phyloP scores from a whole-genome alignment of 306 rosid species.

The Sesbania bispinosa region DNA sequence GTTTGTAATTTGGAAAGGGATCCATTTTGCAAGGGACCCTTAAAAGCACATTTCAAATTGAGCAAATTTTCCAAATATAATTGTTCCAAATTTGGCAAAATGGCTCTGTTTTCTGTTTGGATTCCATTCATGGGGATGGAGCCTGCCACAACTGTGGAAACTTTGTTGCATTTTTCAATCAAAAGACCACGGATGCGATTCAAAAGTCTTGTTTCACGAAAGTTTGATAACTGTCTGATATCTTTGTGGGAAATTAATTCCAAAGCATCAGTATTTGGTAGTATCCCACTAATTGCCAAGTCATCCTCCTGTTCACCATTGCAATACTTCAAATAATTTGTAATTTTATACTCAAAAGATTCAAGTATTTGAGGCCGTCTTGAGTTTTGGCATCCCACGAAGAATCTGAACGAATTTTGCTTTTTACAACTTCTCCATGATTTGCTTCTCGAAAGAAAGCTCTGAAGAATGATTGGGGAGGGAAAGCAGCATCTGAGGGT shows the following conservation, averaged over 20 bases:
- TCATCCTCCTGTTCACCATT: not conserved
- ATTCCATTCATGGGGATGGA: not conserved
- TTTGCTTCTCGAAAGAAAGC: not conserved
- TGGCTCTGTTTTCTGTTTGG: not conserved
- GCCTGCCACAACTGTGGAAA: not conserved
- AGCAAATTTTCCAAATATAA: conserved; percentile 15
- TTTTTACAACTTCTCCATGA: not conserved
- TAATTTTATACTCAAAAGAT: conserved; percentile 20
- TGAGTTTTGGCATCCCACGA: conserved; percentile 23
- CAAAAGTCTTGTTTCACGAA: not conserved
- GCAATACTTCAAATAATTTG: conserved; percentile 22
- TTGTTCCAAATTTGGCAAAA: conserved; percentile 27
- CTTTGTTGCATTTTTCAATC: conserved; percentile 20
- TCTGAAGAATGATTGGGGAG: not conserved
- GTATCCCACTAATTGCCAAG: not conserved
- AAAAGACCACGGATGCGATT: conserved; percentile 18
- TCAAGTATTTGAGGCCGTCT: conserved; percentile 13
- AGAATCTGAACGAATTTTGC: conserved; percentile 23
- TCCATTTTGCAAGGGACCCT: not conserved
- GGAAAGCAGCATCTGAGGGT: conserved; percentile 25
- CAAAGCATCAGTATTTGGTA: conserved; percentile 23
- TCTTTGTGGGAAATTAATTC: conserved; percentile 23
- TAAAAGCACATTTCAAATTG: not conserved
- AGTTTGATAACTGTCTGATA: not conserved
- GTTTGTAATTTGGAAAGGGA: conserved; percentile 16